These are phyloP conservation scores for Borovskyia barvae DNA, from an alignment of 208 protist species.

Conservation along the genomic window DNA sequence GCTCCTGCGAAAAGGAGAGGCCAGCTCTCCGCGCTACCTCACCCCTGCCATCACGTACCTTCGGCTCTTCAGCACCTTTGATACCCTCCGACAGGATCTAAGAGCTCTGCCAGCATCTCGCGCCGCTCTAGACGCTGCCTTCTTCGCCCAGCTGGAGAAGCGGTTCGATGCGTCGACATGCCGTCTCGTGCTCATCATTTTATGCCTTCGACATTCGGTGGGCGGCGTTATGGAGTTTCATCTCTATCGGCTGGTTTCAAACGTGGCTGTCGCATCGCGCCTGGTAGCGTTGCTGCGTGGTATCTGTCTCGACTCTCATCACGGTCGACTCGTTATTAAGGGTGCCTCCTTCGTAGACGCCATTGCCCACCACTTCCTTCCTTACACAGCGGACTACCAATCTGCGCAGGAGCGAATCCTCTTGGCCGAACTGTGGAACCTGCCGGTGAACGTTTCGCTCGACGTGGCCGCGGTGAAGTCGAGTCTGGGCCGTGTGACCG, in stretches of 20 bases:
- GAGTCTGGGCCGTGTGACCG: constrained; percentile 31
- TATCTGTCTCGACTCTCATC: constrained; percentile 49
- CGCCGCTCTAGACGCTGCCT: constrained; percentile 42
- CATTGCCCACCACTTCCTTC: constrained; percentile 52
- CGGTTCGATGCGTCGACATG: constrained; percentile 52
- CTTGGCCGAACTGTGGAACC: constrained; percentile 62
- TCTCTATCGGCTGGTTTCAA: constrained; percentile 73
- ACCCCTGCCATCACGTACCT: constrained; percentile 71
- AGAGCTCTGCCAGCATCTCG: constrained; percentile 53
- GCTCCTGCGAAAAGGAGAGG: constrained; percentile 71
- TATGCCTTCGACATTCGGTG: constrained; percentile 51
- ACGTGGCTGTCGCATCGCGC: constrained; percentile 67
- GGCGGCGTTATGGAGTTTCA: constrained; percentile 81
- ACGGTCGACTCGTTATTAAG: constrained; percentile 38
- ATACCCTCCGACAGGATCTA: constrained; percentile 75
- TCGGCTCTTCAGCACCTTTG: constrained; percentile 79
- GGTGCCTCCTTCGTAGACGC: constrained; percentile 52
- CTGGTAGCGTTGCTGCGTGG: constrained; percentile 70
- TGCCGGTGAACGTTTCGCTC: constrained; percentile 29
- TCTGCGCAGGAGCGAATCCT: constrained; percentile 52
- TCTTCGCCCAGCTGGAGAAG: constrained; percentile 54
- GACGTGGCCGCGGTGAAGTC: constrained; percentile 25
- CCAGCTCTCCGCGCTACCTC: constrained; percentile 63
- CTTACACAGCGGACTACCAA: constrained; percentile 33
- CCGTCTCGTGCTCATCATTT: constrained; percentile 53